phyloP scores from a whole-genome alignment of 805 yeast genomes.

The Saccharomycopsis guyanensis region DNA sequence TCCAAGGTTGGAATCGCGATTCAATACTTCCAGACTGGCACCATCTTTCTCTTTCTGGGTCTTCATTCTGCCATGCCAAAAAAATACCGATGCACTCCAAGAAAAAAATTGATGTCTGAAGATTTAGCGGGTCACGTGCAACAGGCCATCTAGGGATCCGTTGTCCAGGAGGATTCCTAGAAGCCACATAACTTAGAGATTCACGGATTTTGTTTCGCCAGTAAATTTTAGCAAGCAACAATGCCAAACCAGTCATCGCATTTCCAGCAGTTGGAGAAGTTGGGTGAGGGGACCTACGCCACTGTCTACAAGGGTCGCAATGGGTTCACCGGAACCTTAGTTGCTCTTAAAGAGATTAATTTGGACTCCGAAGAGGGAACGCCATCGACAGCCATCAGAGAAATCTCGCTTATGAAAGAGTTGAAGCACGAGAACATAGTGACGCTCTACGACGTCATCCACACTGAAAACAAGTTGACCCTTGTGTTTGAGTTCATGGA shows the following conservation, averaged over 20 bases:
- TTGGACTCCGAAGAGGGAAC: conserved; percentile 97
- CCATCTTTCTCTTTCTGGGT: conserved; percentile 24
- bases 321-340: conserved; percentile 77
- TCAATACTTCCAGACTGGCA: conserved; percentile 31
- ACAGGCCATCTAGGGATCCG: no score
- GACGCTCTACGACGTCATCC: conserved; percentile 89
- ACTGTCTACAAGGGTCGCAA: conserved; percentile 96
- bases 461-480: conserved; percentile 91
- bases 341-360: conserved; percentile 91
- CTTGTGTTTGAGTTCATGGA: conserved; percentile 92
- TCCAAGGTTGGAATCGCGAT: conserved; percentile 42
- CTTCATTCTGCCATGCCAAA: conserved; percentile 22
- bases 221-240: no score
- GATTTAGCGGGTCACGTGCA: no score
- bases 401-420: conserved; percentile 92
- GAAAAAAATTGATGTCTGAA: no score
- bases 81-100: no score
- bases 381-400: conserved; percentile 96
- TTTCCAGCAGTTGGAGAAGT: conserved; percentile 51
- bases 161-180: no score
- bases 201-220: no score
- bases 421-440: conserved; percentile 89
- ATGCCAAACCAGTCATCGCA: conserved; percentile 16
- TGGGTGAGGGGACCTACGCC: conserved; percentile 95
- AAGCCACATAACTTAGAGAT: no score